Evolutionary conservation across 78 protist species (phyloP).

Genomic region (Tieghemostelium lacteum): DNA sequence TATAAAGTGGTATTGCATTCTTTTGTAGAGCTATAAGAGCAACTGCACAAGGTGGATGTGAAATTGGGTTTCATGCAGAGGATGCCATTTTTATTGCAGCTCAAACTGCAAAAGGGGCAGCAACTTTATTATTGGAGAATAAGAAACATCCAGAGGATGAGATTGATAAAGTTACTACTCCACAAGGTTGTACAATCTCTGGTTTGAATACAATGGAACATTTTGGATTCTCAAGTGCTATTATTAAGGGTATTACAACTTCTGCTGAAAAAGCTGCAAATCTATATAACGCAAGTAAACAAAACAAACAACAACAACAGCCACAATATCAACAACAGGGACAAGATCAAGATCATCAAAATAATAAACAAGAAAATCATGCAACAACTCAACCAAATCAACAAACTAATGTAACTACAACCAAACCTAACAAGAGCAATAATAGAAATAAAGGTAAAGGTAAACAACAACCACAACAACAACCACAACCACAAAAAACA

Average conservation of each 20-base stretch:
- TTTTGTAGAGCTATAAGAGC: constrained; percentile 79
- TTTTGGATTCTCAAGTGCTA: constrained; percentile 75
- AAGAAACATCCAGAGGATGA: constrained; percentile 73
- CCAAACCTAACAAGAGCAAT: not conserved
- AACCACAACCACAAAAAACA: not conserved
- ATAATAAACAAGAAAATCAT: not conserved
- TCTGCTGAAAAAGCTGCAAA: constrained; percentile 81
- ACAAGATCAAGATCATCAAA: not conserved
- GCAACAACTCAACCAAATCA: not conserved
- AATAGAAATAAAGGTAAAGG: not conserved
- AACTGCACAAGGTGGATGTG: constrained; percentile 82
- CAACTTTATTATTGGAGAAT: constrained; percentile 47
- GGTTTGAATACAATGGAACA: constrained; percentile 83
- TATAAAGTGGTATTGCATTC: constrained; percentile 68
- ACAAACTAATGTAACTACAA: not conserved
- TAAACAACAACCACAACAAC: not conserved
- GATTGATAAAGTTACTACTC: constrained; percentile 35
- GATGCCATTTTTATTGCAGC: constrained; percentile 80
- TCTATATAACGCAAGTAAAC: constrained; percentile 31
- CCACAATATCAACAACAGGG: not conserved
- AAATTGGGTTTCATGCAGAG: constrained; percentile 79
- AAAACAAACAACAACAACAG: not conserved
- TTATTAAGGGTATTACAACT: constrained; percentile 81
- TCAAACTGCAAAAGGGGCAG: constrained; percentile 84
- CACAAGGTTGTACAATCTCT: constrained; percentile 77